Evolutionary conservation across 805 yeast genomes (phyloP), one percentile per base, ranked within the genome.

Genomic region (Nakazawaea molendinolei): DNA sequence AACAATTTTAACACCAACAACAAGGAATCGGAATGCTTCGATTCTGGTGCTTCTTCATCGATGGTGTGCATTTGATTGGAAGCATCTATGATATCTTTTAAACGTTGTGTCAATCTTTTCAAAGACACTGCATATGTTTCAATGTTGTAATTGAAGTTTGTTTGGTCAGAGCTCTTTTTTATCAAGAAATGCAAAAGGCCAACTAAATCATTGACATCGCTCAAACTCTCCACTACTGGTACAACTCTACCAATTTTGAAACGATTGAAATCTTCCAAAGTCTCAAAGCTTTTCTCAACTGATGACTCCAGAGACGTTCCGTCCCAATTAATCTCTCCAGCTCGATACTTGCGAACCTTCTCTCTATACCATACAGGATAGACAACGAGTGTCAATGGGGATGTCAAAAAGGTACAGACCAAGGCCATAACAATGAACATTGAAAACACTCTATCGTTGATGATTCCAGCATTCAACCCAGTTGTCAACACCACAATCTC

Each of bases 381-480:
- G 2, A 66, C 56, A 53, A 64, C 53, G 25, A 74, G 52, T 0
- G 92, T 74, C 50, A 84, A 57, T 2, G 94, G 94, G 2, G 92
- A 81, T 1, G 95, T 84, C n/a, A 74, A 55, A 47, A 84, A 81
- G 0, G 95, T 84, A 1, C 86, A 71, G 5, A 81, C 71, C 41
- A 84, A 63, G 0, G 94, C 87, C 95, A 84, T 84, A 25, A 84
- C 74, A 38, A 84, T 74, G 51, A 84, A 82, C 89, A 84, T 84
- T 13, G 89, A 79, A 53, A 74, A 84, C 1, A 78, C 76, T 42
- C 72, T 75, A 39, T 68, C 66, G 4, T 76, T 63, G 34, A 84
- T 74, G 36, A 84, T 84, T 0, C 73, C 72, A 5, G 92, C 82
- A 42, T 72, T 76, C 38, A 82, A 64, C 33, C 95, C 95, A 17